A percentile compares a stretch with the other conserved stretches of the same genome.
phyloP scores from a whole-genome alignment of 164 flowering plant genomes.

The Malania oleifera region DNA sequence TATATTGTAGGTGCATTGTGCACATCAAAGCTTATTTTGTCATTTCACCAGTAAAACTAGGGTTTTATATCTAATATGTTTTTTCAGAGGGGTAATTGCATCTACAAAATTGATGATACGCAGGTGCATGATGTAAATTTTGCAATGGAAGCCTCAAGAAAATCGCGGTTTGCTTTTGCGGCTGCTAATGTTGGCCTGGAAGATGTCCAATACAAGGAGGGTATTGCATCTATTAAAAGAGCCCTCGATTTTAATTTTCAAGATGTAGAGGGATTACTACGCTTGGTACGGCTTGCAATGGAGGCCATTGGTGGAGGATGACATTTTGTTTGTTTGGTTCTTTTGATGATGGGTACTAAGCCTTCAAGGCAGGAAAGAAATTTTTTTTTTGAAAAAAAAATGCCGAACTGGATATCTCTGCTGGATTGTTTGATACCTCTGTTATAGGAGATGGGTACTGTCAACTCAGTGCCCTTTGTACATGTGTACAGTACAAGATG shows the following conservation, averaged over 20 bases:
- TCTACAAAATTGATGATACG: not conserved
- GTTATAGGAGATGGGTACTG: not conserved
- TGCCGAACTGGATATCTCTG: not conserved
- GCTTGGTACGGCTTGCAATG: conserved; percentile 4
- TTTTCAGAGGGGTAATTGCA: not conserved
- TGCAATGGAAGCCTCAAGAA: conserved; percentile 9
- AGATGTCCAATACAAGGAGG: not conserved
- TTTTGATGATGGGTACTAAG: not conserved
- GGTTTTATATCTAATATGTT: not conserved
- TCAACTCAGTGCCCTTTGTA: not conserved
- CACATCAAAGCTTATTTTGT: not conserved
- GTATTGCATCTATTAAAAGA: not conserved
- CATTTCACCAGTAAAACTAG: not conserved
- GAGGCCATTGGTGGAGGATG: conserved; percentile 6
- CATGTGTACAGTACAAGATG: not conserved
- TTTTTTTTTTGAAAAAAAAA: too few species aligned
- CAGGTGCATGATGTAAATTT: conserved; percentile 5
- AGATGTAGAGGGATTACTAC: conserved; percentile 7
- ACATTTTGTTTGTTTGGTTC: not conserved
- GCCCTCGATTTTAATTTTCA: conserved; percentile 6
- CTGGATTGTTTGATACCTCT: not conserved
- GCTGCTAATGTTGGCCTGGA: not conserved
- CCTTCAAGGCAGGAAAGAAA: not conserved
- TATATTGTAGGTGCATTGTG: not conserved
- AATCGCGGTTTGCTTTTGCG: conserved; percentile 1